Base-by-base conservation (phyloP, 176 grass and related monocot genomes). In the Phyllostachys edulis region DNA sequence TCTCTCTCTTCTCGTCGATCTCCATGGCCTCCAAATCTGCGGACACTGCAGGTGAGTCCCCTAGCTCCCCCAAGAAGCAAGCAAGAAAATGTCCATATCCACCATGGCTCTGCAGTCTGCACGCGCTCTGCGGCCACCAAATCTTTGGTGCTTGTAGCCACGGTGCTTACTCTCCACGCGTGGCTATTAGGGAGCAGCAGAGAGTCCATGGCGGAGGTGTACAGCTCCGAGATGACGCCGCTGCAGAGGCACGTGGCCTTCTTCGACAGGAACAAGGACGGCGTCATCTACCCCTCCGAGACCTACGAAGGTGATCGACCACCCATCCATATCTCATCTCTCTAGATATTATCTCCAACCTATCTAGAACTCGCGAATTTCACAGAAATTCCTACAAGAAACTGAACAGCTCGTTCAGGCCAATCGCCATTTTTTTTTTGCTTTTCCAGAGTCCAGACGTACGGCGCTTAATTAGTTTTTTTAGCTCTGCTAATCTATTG, bases 231-330 rank as follows among this genome's bases (percentile, higher is more conserved):
- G 24, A 62, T 90, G 68, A 92, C 93, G 21, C 87, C 93, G 52
- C 88, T 92, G 62, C 93, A 94, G 88, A 40, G 47, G 74, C 90
- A 95, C 87, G 90, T 95, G 63, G 88, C 85, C 64, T 95, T 92
- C 90, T 95, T 92, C 80, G 93, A 92, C 79, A 38, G 90, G 4
- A 71, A 95, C 82, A 95, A 92, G 75, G 93, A 92, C 44, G 93
- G 93, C 70, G 0, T 92, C 90, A 86, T 95, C 84, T 84, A 84
- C 74, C 84, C 90, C 6, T n/a, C 70, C 6, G 93, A 95, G 70
- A 92, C 93, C 1, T 92, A 90, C 82, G 4, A 88, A 88, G 92
- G 92, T 91, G 12, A 12, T 1, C n/a, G 57, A 0, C 57, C 9
- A 60, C n/a, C 57, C 1, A n/a, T n/a, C n/a, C n/a, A 26, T 11